Base-by-base conservation (phyloP, 1,284 basidiomycete genomes). In the Laetiporus sulphureus region DNA sequence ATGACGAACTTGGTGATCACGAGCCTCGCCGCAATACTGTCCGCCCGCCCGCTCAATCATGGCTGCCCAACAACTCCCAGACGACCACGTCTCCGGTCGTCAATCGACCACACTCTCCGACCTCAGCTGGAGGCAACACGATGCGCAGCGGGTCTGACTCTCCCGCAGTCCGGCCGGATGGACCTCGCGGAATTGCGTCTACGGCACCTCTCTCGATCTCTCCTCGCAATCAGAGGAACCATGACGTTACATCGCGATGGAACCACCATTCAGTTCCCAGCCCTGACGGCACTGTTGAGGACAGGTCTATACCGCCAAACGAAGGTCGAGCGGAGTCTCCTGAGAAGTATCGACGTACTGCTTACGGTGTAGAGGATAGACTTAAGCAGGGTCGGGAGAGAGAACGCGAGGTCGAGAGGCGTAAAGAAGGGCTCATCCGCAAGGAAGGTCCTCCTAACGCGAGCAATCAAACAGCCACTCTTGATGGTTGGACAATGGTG, bases 1-100 rank as follows among this genome's bases (percentile, higher is more conserved):
- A 78, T 47, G 83, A 85, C 54, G 80, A 84, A 40, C 73, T 75
- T 56, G 65, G 64, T 36, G 79, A 75, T 38, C 65, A 65, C 48
- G 73, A 76, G 45, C 64, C 59, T 24, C 61, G 71, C 41, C 67
- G 74, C 38, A 62, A 65, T 19, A 64, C 65, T 19, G 52, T 67
- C 13, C 73, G 72, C 5, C 65, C 70, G 24, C 61, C 58, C 36
- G 60, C 65, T n/a, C n/a, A n/a, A n/a, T n/a, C n/a, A 37, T 61
- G 52, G 24, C 51, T 46, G 30, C 47, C 38, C 30, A 49, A 40
- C 15, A 45, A 66, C 21, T 56, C 59, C 7, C 54, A 56, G 41
- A 63, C 55, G 24, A 55, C 52, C 49, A 49, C 49, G 12, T 60
- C 65, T 5, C 54, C 60, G 34, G 54, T 46, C 24, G 45, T 51